Percentiles rank a stretch among this genome's conserved stretches.
Conservation (phyloP, 805 yeast genomes). For the Candida nonsorbophila region DNA sequence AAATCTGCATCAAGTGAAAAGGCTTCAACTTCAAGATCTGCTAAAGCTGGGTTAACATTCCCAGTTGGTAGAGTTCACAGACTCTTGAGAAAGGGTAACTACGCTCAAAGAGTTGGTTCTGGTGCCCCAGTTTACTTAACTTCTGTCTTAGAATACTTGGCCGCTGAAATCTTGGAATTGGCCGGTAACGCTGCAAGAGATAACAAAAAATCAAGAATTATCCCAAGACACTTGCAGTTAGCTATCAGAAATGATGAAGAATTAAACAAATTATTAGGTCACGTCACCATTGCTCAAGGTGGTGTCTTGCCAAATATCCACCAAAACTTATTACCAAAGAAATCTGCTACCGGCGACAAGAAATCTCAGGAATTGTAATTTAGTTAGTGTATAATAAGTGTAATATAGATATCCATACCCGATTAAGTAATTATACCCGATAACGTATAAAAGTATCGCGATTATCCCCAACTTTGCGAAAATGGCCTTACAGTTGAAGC, state of each 20-base stretch:
- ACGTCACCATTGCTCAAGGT: slow-evolving; percentile 97
- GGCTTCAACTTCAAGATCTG: slow-evolving; percentile 96
- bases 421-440: too few species aligned
- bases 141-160: slow-evolving; percentile 93
- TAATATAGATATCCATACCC: not conserved
- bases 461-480: too few species aligned
- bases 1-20: slow-evolving; percentile 94
- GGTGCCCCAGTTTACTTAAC: slow-evolving; percentile 99
- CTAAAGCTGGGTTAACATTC: slow-evolving; percentile 98
- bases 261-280: slow-evolving; percentile 85
- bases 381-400: slow-evolving; percentile 13
- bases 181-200: slow-evolving; percentile 99
- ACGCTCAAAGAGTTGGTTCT: slow-evolving; percentile 98
- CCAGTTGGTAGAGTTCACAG: slow-evolving; percentile 99
- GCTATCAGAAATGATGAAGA: slow-evolving; percentile 99
- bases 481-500: slow-evolving; percentile 13
- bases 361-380: slow-evolving; percentile 62
- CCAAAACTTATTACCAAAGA: slow-evolving; percentile 84
- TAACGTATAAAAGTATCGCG: too few species aligned
- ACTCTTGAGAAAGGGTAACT: slow-evolving; percentile 93
- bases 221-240: slow-evolving; percentile 97
- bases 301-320: slow-evolving; percentile 98
- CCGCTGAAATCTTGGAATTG: slow-evolving; percentile 96
- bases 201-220: slow-evolving; percentile 97
- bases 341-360: slow-evolving; percentile 56